These are phyloP conservation scores for Westerdykella ornata DNA, from an alignment of 2,329 filamentous ascomycete genomes.

Conservation along the genomic window DNA sequence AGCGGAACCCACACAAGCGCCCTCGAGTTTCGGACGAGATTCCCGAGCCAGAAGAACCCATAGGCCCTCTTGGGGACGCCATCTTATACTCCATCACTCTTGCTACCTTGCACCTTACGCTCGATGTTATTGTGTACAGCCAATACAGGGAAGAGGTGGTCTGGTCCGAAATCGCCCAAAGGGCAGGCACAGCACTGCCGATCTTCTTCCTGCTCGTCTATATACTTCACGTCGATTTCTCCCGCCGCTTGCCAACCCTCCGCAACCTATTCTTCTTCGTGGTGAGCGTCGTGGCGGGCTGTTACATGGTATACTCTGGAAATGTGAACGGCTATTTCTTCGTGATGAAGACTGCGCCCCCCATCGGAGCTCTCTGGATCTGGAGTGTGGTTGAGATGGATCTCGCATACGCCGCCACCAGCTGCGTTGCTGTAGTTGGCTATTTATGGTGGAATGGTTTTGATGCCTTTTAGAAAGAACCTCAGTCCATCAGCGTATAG, in stretches of 20 bases:
- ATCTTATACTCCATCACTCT: constrained; percentile 52
- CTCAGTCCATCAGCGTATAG: too few species aligned
- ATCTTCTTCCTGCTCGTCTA: constrained; percentile 43
- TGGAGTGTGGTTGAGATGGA: constrained; percentile 88
- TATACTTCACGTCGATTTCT: constrained; percentile 38
- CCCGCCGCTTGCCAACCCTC: constrained; percentile 40
- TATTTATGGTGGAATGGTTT: constrained; percentile 54
- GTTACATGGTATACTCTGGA: constrained; percentile 73
- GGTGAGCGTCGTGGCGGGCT: constrained; percentile 58
- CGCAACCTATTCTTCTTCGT: constrained; percentile 55
- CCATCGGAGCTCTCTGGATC: constrained; percentile 82
- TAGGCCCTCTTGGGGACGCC: constrained; percentile 44
- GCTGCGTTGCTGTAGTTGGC: constrained; percentile 44
- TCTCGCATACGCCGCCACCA: constrained; percentile 57
- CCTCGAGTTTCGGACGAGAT: constrained; percentile 36
- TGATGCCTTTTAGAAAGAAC: constrained; percentile 36
- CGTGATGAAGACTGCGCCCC: constrained; percentile 87
- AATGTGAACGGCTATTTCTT: constrained; percentile 77
- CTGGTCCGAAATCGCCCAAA: constrained; percentile 51
- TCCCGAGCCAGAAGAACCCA: constrained; percentile 32
- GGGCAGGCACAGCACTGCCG: constrained; percentile 45
- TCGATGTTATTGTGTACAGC: constrained; percentile 71
- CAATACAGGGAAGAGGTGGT: constrained; percentile 65
- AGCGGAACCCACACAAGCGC: constrained; percentile 43
- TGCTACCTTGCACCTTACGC: constrained; percentile 66